These are phyloP conservation scores for Fusarium globosum DNA, from an alignment of 2,329 filamentous ascomycete species.

Conservation along the genomic window DNA sequence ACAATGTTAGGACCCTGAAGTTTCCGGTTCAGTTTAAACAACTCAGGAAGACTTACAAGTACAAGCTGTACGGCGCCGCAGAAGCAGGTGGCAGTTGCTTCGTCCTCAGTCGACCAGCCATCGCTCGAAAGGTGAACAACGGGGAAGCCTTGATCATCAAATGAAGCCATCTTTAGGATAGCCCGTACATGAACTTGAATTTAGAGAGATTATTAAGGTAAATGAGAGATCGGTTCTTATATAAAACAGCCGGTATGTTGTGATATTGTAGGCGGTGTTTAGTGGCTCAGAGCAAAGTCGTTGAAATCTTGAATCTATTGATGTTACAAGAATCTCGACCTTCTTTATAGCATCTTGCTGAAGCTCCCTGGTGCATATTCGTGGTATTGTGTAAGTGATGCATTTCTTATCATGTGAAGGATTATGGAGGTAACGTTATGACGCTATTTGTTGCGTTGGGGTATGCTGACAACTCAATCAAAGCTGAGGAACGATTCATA, in stretches of 20 bases:
- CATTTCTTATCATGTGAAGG: not conserved
- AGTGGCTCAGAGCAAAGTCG: not conserved
- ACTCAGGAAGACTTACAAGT: not conserved
- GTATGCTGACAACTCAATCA: not conserved
- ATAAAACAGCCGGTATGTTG: not conserved
- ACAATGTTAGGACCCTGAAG: not conserved
- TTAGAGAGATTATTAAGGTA: not conserved
- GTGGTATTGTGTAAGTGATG: not conserved
- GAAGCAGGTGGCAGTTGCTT: not conserved
- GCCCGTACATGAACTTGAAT: not conserved
- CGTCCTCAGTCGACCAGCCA: conserved; percentile 4
- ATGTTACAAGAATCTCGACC: not conserved
- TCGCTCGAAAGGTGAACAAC: conserved; percentile 1
- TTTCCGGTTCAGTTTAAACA: not conserved
- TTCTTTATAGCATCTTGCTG: not conserved
- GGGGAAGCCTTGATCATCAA: not conserved
- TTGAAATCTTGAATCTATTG: not conserved
- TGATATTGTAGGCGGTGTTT: not conserved
- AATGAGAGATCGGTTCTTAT: not conserved
- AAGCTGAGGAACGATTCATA: not conserved
- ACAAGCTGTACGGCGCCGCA: not conserved
- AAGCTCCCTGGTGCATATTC: no score
- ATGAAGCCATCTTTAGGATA: not conserved
- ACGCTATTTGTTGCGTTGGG: not conserved
- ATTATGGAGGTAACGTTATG: not conserved